Conservation (phyloP, 495 filamentous ascomycete species). For the Penicillium pancosmium region DNA sequence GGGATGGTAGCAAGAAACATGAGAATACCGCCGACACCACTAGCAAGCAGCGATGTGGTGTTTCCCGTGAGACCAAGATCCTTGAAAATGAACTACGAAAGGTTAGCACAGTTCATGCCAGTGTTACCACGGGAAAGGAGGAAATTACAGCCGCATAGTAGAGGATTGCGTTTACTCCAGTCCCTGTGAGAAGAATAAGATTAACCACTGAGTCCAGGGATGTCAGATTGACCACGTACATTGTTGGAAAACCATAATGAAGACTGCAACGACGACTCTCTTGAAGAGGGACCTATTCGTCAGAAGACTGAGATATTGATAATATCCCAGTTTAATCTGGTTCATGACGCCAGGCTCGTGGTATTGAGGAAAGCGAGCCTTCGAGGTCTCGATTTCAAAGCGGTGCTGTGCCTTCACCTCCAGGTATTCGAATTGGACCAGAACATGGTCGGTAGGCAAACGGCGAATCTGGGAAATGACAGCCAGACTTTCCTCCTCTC, state of each 20-base stretch:
- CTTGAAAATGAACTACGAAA: conserved; percentile 53
- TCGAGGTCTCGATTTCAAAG: too few relatives aligned
- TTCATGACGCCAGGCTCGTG: too few relatives aligned
- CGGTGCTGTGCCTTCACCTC: background rate
- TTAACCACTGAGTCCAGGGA: too few relatives aligned
- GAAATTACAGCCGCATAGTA: conserved; percentile 47
- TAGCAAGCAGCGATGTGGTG: conserved; percentile 56
- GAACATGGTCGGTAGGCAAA: background rate
- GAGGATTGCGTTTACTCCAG: conserved; percentile 38
- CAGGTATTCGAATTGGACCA: background rate
- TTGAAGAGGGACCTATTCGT: background rate
- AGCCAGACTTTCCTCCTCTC: conserved; percentile 61
- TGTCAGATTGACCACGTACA: background rate
- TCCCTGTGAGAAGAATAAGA: background rate
- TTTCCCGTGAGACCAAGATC: conserved; percentile 54
- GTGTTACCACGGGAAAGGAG: too few relatives aligned
- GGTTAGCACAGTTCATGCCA: too few relatives aligned
- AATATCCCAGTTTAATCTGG: too few relatives aligned
- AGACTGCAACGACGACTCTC: background rate
- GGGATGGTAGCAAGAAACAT: conserved; percentile 63
- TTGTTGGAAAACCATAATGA: conserved; percentile 10
- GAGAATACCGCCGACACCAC: conserved; percentile 63
- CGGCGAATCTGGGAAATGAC: conserved; percentile 44
- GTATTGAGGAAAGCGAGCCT: too few relatives aligned
- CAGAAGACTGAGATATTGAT: too few relatives aligned